These are phyloP conservation scores for Suillus placidus DNA, from an alignment of 768 basidiomycete species.

Conservation along the genomic window DNA sequence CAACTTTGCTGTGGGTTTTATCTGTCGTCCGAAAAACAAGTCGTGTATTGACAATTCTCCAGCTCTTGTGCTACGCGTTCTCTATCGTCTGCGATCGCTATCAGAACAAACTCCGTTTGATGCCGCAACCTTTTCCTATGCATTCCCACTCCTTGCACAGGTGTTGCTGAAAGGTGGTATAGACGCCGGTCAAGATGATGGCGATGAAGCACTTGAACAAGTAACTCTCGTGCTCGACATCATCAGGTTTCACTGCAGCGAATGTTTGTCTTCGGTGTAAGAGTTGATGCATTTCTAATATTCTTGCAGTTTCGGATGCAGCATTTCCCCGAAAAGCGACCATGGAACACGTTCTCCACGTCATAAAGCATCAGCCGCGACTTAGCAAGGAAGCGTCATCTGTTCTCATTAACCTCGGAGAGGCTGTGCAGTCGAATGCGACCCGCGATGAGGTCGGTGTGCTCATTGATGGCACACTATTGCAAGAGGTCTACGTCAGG, in stretches of 20 bases:
- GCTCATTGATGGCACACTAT: conserved; percentile 72
- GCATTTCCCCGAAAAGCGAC: conserved; percentile 76
- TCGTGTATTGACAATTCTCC: conserved; percentile 7
- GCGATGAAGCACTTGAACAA: conserved; percentile 82
- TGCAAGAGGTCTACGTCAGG: conserved; percentile 87
- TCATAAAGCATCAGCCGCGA: conserved; percentile 77
- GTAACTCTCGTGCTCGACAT: conserved; percentile 61
- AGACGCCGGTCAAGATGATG: conserved; percentile 48
- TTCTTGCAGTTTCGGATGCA: conserved; percentile 58
- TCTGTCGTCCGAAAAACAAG: not conserved
- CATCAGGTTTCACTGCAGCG: conserved; percentile 36
- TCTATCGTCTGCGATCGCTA: conserved; percentile 80
- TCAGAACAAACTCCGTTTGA: conserved; percentile 85
- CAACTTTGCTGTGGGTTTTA: conserved; percentile 46
- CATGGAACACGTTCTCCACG: conserved; percentile 68
- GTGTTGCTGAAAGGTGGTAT: conserved; percentile 75
- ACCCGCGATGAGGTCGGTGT: conserved; percentile 62
- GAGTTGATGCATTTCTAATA: conserved; percentile 21
- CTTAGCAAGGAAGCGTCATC: conserved; percentile 84
- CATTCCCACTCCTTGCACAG: conserved; percentile 71
- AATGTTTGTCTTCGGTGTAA: conserved; percentile 25
- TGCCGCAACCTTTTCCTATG: conserved; percentile 81
- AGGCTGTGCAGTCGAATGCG: conserved; percentile 71
- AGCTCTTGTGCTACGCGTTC: conserved; percentile 82
- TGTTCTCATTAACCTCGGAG: conserved; percentile 77